phyloP scores from a whole-genome alignment of 78 protist genomes.

The Monosiga brevicollis region DNA sequence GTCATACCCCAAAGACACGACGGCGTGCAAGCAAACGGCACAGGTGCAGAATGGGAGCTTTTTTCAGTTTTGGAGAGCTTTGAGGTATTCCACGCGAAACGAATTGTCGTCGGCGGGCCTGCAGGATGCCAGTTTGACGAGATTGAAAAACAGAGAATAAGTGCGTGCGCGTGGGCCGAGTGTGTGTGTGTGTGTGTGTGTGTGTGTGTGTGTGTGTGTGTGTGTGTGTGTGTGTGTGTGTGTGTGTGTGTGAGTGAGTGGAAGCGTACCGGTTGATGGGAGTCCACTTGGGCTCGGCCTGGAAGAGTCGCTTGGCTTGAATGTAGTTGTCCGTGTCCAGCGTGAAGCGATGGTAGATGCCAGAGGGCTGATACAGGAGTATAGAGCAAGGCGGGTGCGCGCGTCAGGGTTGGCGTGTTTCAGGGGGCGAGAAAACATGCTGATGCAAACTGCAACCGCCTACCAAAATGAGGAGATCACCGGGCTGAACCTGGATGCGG shows the following conservation, averaged over 20 bases:
- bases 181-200: not conserved
- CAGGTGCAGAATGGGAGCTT: too few species aligned
- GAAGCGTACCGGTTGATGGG: slow-evolving; percentile 55
- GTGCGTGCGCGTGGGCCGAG: not conserved
- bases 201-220: not conserved
- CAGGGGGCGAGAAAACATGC: too few species aligned
- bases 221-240: not conserved
- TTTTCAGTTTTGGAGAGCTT: too few species aligned
- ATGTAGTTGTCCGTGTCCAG: slow-evolving; percentile 32
- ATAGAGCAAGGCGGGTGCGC: too few species aligned
- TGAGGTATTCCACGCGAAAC: not conserved
- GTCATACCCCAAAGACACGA: too few species aligned
- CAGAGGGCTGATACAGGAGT: slow-evolving; percentile 79
- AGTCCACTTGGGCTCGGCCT: slow-evolving; percentile 50
- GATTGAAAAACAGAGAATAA: too few species aligned
- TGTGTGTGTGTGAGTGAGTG: not conserved
- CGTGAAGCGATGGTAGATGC: slow-evolving; percentile 82
- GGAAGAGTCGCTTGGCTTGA: slow-evolving; percentile 47
- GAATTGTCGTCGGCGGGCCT: slow-evolving; percentile 13
- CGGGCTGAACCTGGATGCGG: slow-evolving; percentile 48
- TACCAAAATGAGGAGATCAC: slow-evolving; percentile 65
- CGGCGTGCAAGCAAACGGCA: too few species aligned
- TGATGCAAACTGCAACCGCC: too few species aligned
- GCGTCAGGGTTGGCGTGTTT: too few species aligned
- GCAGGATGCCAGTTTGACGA: too few species aligned